These are phyloP conservation scores for Graphilbum fragrans DNA, from an alignment of 2,329 filamentous ascomycete species.

Conservation along the genomic window DNA sequence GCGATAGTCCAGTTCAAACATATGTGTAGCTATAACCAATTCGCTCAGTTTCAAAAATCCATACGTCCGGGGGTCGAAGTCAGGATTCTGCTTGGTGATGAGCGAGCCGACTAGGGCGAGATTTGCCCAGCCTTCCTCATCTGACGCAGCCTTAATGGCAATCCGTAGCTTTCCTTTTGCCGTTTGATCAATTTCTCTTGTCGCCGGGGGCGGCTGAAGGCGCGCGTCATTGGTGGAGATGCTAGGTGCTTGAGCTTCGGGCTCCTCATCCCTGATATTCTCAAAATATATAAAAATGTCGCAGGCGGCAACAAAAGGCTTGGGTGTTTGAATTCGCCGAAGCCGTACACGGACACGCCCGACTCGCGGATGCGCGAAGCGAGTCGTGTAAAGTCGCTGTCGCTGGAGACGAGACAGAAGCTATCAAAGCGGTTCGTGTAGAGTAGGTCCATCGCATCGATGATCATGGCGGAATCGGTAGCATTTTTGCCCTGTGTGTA, in stretches of 20 bases:
- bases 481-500: constrained; percentile 23
- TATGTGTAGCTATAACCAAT: constrained; percentile 1
- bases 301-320: constrained; percentile 19
- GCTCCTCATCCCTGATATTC: constrained; percentile 6
- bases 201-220: too few relatives aligned
- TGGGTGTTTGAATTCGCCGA: constrained; percentile 20
- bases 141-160: constrained; percentile 11
- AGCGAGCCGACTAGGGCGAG: constrained; percentile 15
- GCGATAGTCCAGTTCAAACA: too few relatives aligned
- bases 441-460: constrained; percentile 25
- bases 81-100: constrained; percentile 15
- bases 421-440: constrained; percentile 19
- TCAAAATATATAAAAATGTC: constrained; percentile 20
- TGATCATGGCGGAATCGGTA: constrained; percentile 22
- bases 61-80: constrained; percentile 19
- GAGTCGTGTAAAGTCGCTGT: constrained; percentile 23
- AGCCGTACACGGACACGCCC: constrained; percentile 20
- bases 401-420: constrained; percentile 22
- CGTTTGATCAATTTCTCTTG: neutral
- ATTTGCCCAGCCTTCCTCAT: constrained; percentile 16
- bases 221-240: too few relatives aligned
- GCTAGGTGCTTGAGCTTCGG: too few relatives aligned
- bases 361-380: constrained; percentile 21
- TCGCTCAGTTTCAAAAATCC: constrained; percentile 14
- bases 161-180: constrained; percentile 3